A percentile compares a stretch with the other conserved stretches of the same genome.
These are phyloP conservation scores for Trypanosoma lewisi DNA, from an alignment of 208 protist species.

Conservation along the genomic window DNA sequence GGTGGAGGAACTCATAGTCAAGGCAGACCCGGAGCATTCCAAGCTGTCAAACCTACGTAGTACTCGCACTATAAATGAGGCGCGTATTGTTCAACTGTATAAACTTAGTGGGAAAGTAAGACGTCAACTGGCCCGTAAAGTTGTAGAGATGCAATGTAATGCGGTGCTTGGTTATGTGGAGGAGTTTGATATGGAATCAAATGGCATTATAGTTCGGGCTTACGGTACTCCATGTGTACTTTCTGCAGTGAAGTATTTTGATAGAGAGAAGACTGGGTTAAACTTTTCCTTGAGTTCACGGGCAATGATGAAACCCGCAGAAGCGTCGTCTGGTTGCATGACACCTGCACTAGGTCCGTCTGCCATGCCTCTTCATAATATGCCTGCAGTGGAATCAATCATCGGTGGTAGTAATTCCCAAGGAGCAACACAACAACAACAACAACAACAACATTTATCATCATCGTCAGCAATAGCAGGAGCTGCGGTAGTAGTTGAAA, in stretches of 20 bases:
- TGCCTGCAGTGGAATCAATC: background rate
- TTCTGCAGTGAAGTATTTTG: slow-evolving; percentile 64
- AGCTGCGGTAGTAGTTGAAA: no score
- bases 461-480: no score
- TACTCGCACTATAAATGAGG: slow-evolving; percentile 77
- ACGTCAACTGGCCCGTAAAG: slow-evolving; percentile 87
- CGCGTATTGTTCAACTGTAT: slow-evolving; percentile 82
- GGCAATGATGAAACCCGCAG: background rate
- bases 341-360: background rate
- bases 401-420: background rate
- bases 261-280: slow-evolving; percentile 22
- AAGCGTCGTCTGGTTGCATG: background rate
- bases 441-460: no score
- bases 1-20: slow-evolving; percentile 91
- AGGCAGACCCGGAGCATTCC: slow-evolving; percentile 89
- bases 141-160: slow-evolving; percentile 88
- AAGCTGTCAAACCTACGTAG: slow-evolving; percentile 83
- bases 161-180: slow-evolving; percentile 89
- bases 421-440: no score
- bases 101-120: slow-evolving; percentile 90
- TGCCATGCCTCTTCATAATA: background rate
- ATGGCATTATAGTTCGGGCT: slow-evolving; percentile 87
- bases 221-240: slow-evolving; percentile 90
- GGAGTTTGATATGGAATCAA: slow-evolving; percentile 87
- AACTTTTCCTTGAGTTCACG: background rate